phyloP scores from a whole-genome alignment of 768 basidiomycete genomes.

The Rhizopogon vesiculosus region DNA sequence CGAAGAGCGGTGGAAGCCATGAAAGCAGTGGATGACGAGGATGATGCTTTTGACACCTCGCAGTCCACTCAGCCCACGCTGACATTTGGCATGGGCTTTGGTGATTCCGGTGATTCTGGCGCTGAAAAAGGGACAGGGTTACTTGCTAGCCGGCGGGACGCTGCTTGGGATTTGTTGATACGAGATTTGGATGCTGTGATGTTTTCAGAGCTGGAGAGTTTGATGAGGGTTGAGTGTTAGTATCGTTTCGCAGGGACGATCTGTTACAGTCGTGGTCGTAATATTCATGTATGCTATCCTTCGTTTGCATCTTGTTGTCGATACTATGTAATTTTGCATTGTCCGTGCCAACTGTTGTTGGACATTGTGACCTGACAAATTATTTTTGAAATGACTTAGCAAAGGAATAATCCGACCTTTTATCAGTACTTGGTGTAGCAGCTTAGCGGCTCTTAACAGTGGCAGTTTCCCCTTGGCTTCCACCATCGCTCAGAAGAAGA shows the following conservation, averaged over 20 bases:
- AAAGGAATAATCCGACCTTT: not conserved
- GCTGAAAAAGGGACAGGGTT: conserved; percentile 73
- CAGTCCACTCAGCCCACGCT: conserved; percentile 56
- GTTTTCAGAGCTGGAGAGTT: conserved; percentile 77
- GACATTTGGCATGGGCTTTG: conserved; percentile 83
- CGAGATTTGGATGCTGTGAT: conserved; percentile 69
- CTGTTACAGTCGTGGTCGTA: conserved; percentile 3
- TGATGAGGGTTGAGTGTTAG: conserved; percentile 59
- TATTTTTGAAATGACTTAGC: not conserved
- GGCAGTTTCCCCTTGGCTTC: too few relatives aligned
- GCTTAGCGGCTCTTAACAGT: not conserved
- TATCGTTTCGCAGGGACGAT: not conserved
- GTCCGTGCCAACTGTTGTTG: not conserved
- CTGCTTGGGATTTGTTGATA: conserved; percentile 70
- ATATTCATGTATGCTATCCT: conserved; percentile 3
- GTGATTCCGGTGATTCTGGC: conserved; percentile 61
- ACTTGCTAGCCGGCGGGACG: conserved; percentile 66
- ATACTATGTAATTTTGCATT: not conserved
- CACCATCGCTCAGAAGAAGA: not conserved
- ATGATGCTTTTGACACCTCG: conserved; percentile 68
- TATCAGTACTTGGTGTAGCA: not conserved
- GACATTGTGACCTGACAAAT: not conserved
- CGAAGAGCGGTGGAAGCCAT: conserved; percentile 71
- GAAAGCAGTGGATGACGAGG: conserved; percentile 73
- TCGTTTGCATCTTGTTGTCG: not conserved